Evolutionary conservation across 2,329 filamentous ascomycete genomes (phyloP).

Genomic region (Clonostachys solani): DNA sequence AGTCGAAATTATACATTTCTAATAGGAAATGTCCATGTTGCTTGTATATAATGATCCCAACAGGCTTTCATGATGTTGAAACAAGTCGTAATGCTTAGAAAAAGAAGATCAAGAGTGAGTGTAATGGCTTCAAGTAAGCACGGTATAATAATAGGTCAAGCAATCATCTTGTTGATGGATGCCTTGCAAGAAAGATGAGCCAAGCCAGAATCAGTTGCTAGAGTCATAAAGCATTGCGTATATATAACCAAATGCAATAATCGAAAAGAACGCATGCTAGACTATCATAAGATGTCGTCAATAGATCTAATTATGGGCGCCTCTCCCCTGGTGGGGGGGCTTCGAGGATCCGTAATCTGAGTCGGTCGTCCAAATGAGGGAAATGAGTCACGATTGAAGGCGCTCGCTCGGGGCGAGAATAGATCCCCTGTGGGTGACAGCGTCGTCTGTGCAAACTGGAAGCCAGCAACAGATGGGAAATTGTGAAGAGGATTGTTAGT

Average conservation of each 20-base stretch:
- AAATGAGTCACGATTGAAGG: conserved; percentile 51
- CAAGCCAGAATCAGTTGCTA: too few species aligned
- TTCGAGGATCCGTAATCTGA: conserved; percentile 62
- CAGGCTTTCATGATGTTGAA: too few species aligned
- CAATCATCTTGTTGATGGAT: too few species aligned
- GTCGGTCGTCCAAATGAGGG: conserved; percentile 45
- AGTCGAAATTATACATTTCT: too few species aligned
- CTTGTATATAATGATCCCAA: too few species aligned
- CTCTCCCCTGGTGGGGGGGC: conserved; percentile 70
- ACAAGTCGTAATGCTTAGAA: too few species aligned
- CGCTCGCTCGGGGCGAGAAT: conserved; percentile 47
- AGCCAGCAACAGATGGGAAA: conserved; percentile 21
- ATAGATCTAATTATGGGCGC: conserved; percentile 75
- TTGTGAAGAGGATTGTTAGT: conserved; percentile 62
- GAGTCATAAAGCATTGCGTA: too few species aligned
- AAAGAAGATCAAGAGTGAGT: too few species aligned
- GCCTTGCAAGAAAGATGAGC: too few species aligned
- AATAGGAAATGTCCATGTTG: too few species aligned
- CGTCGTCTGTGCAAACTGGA: conserved; percentile 48
- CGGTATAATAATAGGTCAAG: too few species aligned
- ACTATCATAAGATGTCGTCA: conserved; percentile 64
- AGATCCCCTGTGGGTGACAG: conserved; percentile 46
- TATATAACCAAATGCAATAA: neutral
- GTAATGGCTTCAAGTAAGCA: too few species aligned
- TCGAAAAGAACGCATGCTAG: neutral